Conservation (phyloP, 805 yeast species). For the Suhomyces xylopsoci region DNA sequence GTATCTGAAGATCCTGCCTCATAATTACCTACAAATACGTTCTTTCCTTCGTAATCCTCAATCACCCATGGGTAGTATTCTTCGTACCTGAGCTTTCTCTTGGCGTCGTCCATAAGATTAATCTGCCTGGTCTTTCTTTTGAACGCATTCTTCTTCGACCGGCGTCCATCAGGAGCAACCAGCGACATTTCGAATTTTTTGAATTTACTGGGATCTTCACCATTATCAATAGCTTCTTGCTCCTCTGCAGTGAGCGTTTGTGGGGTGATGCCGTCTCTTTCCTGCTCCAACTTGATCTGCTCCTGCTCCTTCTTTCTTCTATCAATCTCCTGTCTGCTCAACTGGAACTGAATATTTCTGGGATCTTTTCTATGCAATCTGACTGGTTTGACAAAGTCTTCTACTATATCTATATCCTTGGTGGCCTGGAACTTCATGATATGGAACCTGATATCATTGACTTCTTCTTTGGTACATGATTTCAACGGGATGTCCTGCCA, state of each 20-base stretch:
- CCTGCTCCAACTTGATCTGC: constrained; percentile 12
- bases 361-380: constrained; percentile 93
- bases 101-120: constrained; percentile 74
- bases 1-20: constrained; percentile 87
- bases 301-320: constrained; percentile 41
- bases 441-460: constrained; percentile 73
- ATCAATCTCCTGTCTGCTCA: constrained; percentile 74
- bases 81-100: constrained; percentile 83
- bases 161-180: constrained; percentile 88
- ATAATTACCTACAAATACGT: constrained; percentile 93
- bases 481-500: constrained; percentile 60
- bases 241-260: constrained; percentile 11
- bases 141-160: constrained; percentile 52
- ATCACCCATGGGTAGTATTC: constrained; percentile 98
- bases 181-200: constrained; percentile 50
- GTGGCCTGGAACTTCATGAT: constrained; percentile 76
- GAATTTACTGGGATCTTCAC: constrained; percentile 10
- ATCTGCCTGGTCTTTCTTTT: constrained; percentile 85
- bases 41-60: constrained; percentile 92
- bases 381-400: constrained; percentile 76
- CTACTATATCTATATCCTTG: constrained; percentile 65
- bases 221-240: constrained; percentile 13
- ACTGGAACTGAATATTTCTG: constrained; percentile 80
- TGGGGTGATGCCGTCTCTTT: constrained; percentile 11
- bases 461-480: constrained; percentile 69